Base-by-base conservation (phyloP, 108 stramenopile species). In the Cyclostephanos invisitatus region DNA sequence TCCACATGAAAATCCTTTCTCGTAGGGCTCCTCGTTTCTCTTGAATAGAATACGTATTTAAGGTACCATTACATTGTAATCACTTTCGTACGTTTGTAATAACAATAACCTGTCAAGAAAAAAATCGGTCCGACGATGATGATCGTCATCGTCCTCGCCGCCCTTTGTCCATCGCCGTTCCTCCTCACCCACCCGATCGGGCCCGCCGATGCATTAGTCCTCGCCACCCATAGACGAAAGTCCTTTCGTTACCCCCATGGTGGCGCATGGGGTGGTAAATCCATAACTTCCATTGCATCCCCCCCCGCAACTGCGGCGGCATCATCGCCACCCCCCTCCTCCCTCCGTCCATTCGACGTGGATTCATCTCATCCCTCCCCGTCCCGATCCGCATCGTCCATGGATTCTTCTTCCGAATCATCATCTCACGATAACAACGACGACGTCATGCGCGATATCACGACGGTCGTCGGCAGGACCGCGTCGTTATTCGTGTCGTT, bases 401-500 rank as follows among this genome's bases (percentile, higher is more conserved):
- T 37, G 28, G 17, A n/a, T n/a, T n/a, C 10, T n/a, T 20, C 62
- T 9, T 56, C 65, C 18, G 46, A 49, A 22, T 56, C 65, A n/a
- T n/a, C n/a, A n/a, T n/a, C n/a, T n/a, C n/a, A n/a, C n/a, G n/a
- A n/a, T n/a, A n/a, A n/a, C n/a, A n/a, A n/a, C n/a, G n/a, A n/a
- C n/a, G n/a, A n/a, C n/a, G n/a, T n/a, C n/a, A n/a, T n/a, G 17
- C 37, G 68, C 54, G 11, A 65, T 14, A 40, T 77, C 25, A 62
- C 67, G 14, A 74, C 84, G 11, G 6, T 67, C 3, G 47, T 94
- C 46, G 93, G 93, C 4, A 74, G 76, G 17, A 78, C 88, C 5
- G 90, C 93, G 17, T 94, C 93, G n/a, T 67, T 78, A 3, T 37
- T 91, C 27, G 91, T 94, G 5, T 78, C 89, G 0, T 67, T 79